Base-by-base conservation (phyloP, 345 rosid species). In the Acer saccharum region DNA sequence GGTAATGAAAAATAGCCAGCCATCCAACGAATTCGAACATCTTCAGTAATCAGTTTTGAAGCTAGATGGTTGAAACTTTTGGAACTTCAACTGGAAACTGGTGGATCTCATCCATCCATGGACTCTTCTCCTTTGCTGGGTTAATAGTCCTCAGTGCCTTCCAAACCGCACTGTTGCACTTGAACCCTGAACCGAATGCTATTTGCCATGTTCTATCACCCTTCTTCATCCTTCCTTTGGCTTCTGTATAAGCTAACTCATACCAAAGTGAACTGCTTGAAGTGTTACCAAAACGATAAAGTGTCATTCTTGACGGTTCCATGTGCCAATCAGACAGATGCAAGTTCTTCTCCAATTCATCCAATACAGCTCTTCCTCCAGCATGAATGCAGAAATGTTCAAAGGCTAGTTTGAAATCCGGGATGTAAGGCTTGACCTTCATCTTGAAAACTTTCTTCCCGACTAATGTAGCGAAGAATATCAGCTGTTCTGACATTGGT, bases 11-110 rank as follows among this genome's bases (percentile, higher is more conserved):
- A 10, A 50, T 50, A 71, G 68, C 65, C 55, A 27, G 71, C 71
- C 64, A 32, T 29, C 55, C 27, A 74, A 79, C 50, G 65, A 61
- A 43, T 69, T n/a, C 58, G 35, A 44, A 44, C 41, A 25, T 46
- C 39, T 35, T 35, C 39, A 4, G 39, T 35, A 4, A 4, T 35
- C 39, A 39, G 68, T 23, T 72, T 77, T 13, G n/a, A 63, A 66
- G 57, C 68, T 79, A 86, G 77, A 90, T 79, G 20, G 79, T 75
- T 67, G 92, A 81, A n/a, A 87, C 82, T 77, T 83, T 90, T 0
- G 92, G 94, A 65, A 90, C 94, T 65, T 87, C 78, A 12, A 91
- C 94, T 0, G 96, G 96, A 77, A 87, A 89, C 75, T 82, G 82
- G 70, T 85, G 71, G 14, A 89, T 87, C 62, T 87, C 90, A 61